Evolutionary conservation across 306 rosid genomes (phyloP), one percentile per base, ranked within the genome.

Genomic region (Quercus cerris): DNA sequence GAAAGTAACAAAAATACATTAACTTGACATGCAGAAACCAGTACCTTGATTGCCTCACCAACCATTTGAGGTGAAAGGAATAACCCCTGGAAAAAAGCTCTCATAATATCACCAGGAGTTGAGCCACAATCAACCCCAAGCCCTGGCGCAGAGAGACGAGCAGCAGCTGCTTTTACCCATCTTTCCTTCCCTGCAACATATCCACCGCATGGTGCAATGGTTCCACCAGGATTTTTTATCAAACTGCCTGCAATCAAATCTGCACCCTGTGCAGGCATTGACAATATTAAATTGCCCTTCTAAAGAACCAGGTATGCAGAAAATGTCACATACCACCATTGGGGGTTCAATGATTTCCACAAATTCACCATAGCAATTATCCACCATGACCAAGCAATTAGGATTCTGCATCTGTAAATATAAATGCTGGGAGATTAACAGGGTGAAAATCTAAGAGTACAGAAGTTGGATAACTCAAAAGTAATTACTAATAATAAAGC

Each of bases 61-160:
- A 94, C 98, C 98, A 94, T 94, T 91, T 94, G 98, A 88, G 98
- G 97, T n/a, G 98, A 91, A 82, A 94, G 98, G 85, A 88, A 92
- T 76, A 92, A 85, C 18, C 98, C 98, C 82, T 92, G 98, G 80
- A 94, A 94, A 84, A 94, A 89, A 35, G 94, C 84, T 75, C 98
- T 87, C 97, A 92, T 94, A 59, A 90, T 54, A 77, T 94, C 88
- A 11, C 98, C 98, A 1, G 98, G 94, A 74, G 92, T 89, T 70
- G 97, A 82, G 59, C 98, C 98, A 81, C 94, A 94, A 77, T 94
- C 97, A 49, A 94, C 57, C 28, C 97, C 97, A 81, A 94, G 92
- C 82, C 97, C 98, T 0, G 98, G 98, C 10, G 97, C 97, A 79
- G 98, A 92, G 70, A 94, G 89, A 27, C 97, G 98, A 46, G 97